Evolutionary conservation across 73 alveolate species (phyloP).

Genomic region (Paramecium caudatum): DNA sequence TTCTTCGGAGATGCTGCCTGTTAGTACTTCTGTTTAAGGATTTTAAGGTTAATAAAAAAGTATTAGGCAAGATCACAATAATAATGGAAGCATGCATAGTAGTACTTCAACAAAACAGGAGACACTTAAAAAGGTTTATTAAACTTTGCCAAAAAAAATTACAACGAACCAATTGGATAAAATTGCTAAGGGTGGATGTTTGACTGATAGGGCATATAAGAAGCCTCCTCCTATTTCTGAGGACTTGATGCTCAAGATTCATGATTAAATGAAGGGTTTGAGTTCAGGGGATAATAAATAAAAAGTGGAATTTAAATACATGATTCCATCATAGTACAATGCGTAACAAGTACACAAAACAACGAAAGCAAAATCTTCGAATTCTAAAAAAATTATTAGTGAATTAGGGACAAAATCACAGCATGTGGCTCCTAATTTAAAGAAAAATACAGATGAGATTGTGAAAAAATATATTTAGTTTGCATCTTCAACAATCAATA

Average conservation of each 20-base stretch:
- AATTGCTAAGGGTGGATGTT: slow-evolving; percentile 66
- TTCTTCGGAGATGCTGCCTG: neutral
- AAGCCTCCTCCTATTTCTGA: slow-evolving; percentile 39
- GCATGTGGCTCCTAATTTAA: neutral
- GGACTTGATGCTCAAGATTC: slow-evolving; percentile 22
- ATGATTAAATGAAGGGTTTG: slow-evolving; percentile 16
- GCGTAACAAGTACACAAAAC: neutral
- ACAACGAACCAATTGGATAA: slow-evolving; percentile 42
- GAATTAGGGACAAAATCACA: slow-evolving; percentile 48
- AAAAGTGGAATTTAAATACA: slow-evolving; percentile 57
- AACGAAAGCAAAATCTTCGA: slow-evolving; percentile 53
- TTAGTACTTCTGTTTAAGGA: slow-evolving; percentile 64
- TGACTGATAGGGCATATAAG: slow-evolving; percentile 23
- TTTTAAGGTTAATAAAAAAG: slow-evolving; percentile 57
- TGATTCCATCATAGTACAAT: slow-evolving; percentile 63
- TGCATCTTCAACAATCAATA: slow-evolving; percentile 11
- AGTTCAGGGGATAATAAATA: slow-evolving; percentile 8
- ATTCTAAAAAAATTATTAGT: slow-evolving; percentile 40
- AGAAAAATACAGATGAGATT: slow-evolving; percentile 37
- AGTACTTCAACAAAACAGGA: slow-evolving; percentile 52
- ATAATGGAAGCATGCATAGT: slow-evolving; percentile 63
- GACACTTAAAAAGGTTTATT: slow-evolving; percentile 39
- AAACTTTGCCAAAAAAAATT: slow-evolving; percentile 46
- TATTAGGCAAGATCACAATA: slow-evolving; percentile 43
- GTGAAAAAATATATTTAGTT: slow-evolving; percentile 61